A percentile compares a stretch with the other conserved stretches of the same genome.
Evolutionary conservation across 2,329 filamentous ascomycete species (phyloP).

Genomic region (Fonsecaea erecta): DNA sequence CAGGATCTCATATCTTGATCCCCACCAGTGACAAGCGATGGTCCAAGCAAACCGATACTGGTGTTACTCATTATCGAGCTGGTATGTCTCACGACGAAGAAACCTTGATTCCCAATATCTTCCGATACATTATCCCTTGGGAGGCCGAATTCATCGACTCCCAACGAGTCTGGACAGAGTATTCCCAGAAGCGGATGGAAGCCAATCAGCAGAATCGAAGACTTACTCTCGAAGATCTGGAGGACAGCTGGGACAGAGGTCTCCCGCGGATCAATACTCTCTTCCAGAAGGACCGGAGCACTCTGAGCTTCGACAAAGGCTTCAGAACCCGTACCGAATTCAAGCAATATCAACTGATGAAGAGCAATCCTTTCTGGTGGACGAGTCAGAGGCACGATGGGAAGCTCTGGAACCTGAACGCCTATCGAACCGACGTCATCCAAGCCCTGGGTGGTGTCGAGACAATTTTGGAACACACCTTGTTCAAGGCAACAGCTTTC

Average conservation of each 20-base stretch:
- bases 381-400: constrained; percentile 96
- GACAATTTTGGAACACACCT: constrained; percentile 93
- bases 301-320: constrained; percentile 96
- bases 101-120: constrained; percentile 97
- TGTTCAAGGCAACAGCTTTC: constrained; percentile 97
- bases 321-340: constrained; percentile 96
- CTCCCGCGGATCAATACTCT: constrained; percentile 97
- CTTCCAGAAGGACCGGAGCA: constrained; percentile 98
- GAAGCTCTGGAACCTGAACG: constrained; percentile 96
- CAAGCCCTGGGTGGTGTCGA: constrained; percentile 95
- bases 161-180: constrained; percentile 98
- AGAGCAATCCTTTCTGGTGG: constrained; percentile 99
- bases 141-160: constrained; percentile 99
- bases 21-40: constrained; percentile 97
- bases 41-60: constrained; percentile 97
- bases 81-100: constrained; percentile 99
- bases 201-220: constrained; percentile 96
- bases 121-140: constrained; percentile 99
- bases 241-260: constrained; percentile 98
- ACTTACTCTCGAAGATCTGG: constrained; percentile 90
- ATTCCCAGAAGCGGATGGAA: constrained; percentile 95
- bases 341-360: constrained; percentile 98
- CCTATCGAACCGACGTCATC: constrained; percentile 94
- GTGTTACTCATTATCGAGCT: constrained; percentile 93
- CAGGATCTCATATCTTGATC: constrained; percentile 95